Percentiles rank a stretch among this genome's conserved stretches.
Evolutionary conservation across 192 early-diverging fungal species (phyloP).

Genomic region (Gigaspora rosea): DNA sequence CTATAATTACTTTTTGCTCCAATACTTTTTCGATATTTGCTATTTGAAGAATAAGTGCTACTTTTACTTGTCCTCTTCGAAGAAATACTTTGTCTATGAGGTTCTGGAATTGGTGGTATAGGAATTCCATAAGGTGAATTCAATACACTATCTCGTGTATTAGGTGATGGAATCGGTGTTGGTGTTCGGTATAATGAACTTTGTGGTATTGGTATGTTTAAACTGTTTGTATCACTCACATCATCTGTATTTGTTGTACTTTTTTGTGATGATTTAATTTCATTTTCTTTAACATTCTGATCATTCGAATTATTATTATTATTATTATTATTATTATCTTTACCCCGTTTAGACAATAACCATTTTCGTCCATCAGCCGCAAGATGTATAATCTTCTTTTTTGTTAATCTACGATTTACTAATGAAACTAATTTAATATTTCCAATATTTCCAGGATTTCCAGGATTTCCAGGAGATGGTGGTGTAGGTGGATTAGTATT

Average conservation of each 20-base stretch:
- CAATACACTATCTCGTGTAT: background rate
- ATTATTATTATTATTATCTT: background rate
- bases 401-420: background rate
- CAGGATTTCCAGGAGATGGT: background rate
- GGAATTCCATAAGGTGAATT: constrained; percentile 32
- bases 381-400: constrained; percentile 14
- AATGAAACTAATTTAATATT: background rate
- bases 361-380: constrained; percentile 22
- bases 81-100: background rate
- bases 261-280: background rate
- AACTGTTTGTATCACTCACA: background rate
- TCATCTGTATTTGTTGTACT: background rate
- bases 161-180: constrained; percentile 23
- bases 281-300: background rate
- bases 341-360: constrained; percentile 1
- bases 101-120: constrained; percentile 29
- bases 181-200: constrained; percentile 23
- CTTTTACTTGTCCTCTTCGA: constrained; percentile 27
- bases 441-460: too few species aligned
- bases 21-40: constrained; percentile 23
- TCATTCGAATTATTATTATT: background rate
- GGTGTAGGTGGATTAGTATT: background rate
- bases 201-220: background rate
- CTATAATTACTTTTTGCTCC: constrained; percentile 28
- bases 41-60: constrained; percentile 17